Conservation (phyloP, 1,284 basidiomycete genomes). For the Irpex sp. region DNA sequence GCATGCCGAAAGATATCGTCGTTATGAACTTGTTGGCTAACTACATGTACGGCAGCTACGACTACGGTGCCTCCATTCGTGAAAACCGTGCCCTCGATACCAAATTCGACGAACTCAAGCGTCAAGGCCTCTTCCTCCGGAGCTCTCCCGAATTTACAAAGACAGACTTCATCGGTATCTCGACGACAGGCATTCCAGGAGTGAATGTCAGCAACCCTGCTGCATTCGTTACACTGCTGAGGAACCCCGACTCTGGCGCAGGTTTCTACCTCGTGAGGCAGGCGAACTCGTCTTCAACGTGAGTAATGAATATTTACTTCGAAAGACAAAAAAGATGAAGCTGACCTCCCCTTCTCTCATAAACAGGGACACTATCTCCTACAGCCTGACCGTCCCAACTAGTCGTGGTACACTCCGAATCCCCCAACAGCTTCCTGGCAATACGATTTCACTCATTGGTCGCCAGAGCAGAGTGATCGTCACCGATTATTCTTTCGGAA, state of each 20-base stretch:
- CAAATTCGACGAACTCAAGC: slow-evolving; percentile 72
- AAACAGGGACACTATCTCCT: slow-evolving; percentile 41
- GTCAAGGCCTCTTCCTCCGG: slow-evolving; percentile 68
- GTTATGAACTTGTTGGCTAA: background rate
- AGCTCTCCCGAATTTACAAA: slow-evolving; percentile 72
- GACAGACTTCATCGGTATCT: slow-evolving; percentile 67
- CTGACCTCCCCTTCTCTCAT: background rate
- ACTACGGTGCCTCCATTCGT: slow-evolving; percentile 62
- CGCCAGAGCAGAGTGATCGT: slow-evolving; percentile 67
- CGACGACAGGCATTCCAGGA: slow-evolving; percentile 39
- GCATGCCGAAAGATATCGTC: background rate
- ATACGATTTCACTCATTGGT: slow-evolving; percentile 54
- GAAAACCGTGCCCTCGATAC: slow-evolving; percentile 64
- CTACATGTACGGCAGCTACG: slow-evolving; percentile 40
- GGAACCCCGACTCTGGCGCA: slow-evolving; percentile 58
- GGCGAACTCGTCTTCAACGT: slow-evolving; percentile 60
- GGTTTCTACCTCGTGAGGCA: slow-evolving; percentile 72
- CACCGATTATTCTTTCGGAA: slow-evolving; percentile 61
- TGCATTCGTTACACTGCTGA: slow-evolving; percentile 54
- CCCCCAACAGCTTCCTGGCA: slow-evolving; percentile 37
- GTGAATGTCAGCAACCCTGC: slow-evolving; percentile 41
- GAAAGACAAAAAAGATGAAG: background rate
- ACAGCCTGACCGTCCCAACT: slow-evolving; percentile 53
- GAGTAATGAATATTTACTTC: slow-evolving; percentile 19
- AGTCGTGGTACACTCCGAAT: slow-evolving; percentile 45